Conservation (phyloP, 2,329 filamentous ascomycete genomes). For the Byssothecium circinans region DNA sequence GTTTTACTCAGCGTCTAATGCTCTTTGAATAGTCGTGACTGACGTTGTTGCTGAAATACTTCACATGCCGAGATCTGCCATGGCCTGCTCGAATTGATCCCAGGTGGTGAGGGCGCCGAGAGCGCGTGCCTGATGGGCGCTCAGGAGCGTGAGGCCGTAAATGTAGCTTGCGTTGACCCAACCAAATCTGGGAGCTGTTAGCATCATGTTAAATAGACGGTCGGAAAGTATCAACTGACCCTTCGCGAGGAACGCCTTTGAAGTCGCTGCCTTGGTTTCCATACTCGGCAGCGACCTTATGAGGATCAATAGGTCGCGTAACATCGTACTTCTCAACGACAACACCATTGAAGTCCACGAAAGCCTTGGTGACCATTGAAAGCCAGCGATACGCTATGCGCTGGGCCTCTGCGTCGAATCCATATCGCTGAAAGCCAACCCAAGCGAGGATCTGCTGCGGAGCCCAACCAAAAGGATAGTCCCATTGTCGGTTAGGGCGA, state of each 20-base stretch:
- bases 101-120: conserved; percentile 86
- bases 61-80: conserved; percentile 40
- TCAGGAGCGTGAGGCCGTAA: conserved; percentile 85
- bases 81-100: conserved; percentile 75
- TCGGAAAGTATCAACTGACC: conserved; percentile 61
- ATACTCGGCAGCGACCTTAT: conserved; percentile 94
- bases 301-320: conserved; percentile 83
- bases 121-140: conserved; percentile 84
- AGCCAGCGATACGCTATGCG: conserved; percentile 93
- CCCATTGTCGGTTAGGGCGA: conserved; percentile 95
- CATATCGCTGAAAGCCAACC: conserved; percentile 89
- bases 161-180: conserved; percentile 99
- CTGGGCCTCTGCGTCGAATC: conserved; percentile 87
- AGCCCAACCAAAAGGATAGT: conserved; percentile 97
- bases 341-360: conserved; percentile 97
- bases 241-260: conserved; percentile 93
- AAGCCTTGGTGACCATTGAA: conserved; percentile 97
- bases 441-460: conserved; percentile 98
- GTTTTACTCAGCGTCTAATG: conserved; percentile 1
- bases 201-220: conserved; percentile 6
- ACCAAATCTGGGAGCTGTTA: conserved; percentile 69
- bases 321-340: conserved; percentile 99
- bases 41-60: conserved; percentile 5
- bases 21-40: conserved; percentile 6
- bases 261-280: conserved; percentile 96